Percentiles rank a stretch among this genome's conserved stretches.
Evolutionary conservation across 805 yeast genomes (phyloP).

Genomic region (Monosporozyma yasuniensis): DNA sequence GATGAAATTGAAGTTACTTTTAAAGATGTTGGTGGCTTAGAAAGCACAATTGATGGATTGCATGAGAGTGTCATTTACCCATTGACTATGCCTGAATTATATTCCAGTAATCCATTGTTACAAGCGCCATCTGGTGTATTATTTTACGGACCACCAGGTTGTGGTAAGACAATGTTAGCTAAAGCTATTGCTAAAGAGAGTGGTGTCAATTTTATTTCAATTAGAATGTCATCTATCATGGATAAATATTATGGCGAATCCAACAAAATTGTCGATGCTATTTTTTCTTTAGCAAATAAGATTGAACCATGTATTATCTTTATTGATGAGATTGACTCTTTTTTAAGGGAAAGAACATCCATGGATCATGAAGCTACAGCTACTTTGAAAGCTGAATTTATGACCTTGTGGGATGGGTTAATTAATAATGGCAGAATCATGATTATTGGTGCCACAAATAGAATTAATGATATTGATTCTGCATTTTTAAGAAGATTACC

Average conservation of each 20-base stretch:
- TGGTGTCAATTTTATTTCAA: conserved; percentile 83
- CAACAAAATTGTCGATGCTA: conserved; percentile 86
- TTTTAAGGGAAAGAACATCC: conserved; percentile 74
- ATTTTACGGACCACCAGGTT: conserved; percentile 93
- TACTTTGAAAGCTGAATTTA: conserved; percentile 88
- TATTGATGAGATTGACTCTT: conserved; percentile 94
- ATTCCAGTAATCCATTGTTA: conserved; percentile 60
- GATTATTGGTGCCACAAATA: conserved; percentile 90
- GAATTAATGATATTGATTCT: conserved; percentile 83
- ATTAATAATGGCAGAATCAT: conserved; percentile 67
- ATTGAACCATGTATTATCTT: conserved; percentile 91
- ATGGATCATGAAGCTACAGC: conserved; percentile 94
- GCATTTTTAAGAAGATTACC: conserved; percentile 93
- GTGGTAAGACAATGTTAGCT: conserved; percentile 96
- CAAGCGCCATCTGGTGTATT: conserved; percentile 94
- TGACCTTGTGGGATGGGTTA: conserved; percentile 96
- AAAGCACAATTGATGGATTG: conserved; percentile 70
- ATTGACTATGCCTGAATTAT: conserved; percentile 65
- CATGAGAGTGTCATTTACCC: conserved; percentile 87
- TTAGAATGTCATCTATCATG: conserved; percentile 88
- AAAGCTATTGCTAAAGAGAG: conserved; percentile 90
- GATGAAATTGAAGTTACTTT: conserved; percentile 71
- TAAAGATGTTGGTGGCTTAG: conserved; percentile 83
- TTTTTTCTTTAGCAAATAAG: conserved; percentile 81
- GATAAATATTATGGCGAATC: conserved; percentile 98